Evolutionary conservation across 768 basidiomycete species (phyloP).

Genomic region (Russula sp.): DNA sequence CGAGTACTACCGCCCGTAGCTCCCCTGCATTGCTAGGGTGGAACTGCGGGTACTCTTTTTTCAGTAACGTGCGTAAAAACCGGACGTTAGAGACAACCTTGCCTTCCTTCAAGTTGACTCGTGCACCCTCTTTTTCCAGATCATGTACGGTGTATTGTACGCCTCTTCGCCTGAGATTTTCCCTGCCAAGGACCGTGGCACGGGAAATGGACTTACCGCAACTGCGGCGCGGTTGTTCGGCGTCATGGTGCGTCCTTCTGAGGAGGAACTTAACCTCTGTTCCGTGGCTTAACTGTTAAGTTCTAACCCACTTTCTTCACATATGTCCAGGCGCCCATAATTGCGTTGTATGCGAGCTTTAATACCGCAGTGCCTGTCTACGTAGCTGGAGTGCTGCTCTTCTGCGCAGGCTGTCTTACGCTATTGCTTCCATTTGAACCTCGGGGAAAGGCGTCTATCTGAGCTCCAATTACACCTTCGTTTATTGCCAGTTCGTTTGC

Average conservation of each 20-base stretch:
- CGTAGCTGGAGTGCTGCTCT: constrained; percentile 61
- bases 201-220: constrained; percentile 63
- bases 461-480: constrained; percentile 19
- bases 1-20: constrained; percentile 67
- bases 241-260: constrained; percentile 50
- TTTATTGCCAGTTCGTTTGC: neutral
- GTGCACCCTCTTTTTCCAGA: constrained; percentile 37
- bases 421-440: constrained; percentile 72
- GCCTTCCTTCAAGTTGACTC: constrained; percentile 9
- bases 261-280: too few species aligned
- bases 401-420: constrained; percentile 57
- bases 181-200: constrained; percentile 69
- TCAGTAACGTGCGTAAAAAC: constrained; percentile 47
- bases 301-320: too few species aligned
- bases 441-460: constrained; percentile 69
- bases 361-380: constrained; percentile 67
- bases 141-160: constrained; percentile 77
- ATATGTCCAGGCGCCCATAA: constrained; percentile 57
- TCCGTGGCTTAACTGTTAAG: too few species aligned
- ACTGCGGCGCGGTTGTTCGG: constrained; percentile 65
- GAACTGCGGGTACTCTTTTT: constrained; percentile 76
- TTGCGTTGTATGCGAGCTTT: constrained; percentile 66
- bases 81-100: neutral
- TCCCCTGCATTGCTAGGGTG: constrained; percentile 69
- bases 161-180: constrained; percentile 69